phyloP scores from a whole-genome alignment of 805 yeast genomes.

The Hanseniaspora lindneri region DNA sequence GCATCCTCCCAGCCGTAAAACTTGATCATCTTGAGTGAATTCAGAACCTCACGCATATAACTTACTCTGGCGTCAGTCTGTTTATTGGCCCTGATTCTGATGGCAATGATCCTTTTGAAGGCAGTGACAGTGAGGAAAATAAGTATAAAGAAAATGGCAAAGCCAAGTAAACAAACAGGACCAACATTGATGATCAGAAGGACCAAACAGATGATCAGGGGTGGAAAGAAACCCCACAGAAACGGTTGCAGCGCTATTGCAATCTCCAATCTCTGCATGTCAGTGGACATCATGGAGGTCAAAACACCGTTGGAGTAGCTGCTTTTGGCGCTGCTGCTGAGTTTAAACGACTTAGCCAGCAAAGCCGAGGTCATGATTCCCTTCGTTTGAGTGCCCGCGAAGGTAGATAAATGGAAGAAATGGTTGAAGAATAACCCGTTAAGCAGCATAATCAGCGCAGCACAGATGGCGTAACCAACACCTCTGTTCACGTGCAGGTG shows the following conservation, averaged over 20 bases:
- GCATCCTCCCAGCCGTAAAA: slow-evolving; percentile 82
- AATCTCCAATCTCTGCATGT: slow-evolving; percentile 61
- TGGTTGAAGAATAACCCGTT: slow-evolving; percentile 39
- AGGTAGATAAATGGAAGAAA: slow-evolving; percentile 39
- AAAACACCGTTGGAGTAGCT: slow-evolving; percentile 48
- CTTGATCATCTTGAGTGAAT: slow-evolving; percentile 58
- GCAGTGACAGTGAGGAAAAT: slow-evolving; percentile 35
- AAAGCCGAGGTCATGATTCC: slow-evolving; percentile 55
- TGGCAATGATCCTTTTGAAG: slow-evolving; percentile 39
- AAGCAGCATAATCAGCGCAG: slow-evolving; percentile 34
- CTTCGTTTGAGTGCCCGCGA: slow-evolving; percentile 55
- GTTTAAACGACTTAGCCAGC: slow-evolving; percentile 48
- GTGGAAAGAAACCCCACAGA: slow-evolving; percentile 32
- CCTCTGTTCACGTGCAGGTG: slow-evolving; percentile 36
- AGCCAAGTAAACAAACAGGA: slow-evolving; percentile 54
- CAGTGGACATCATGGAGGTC: slow-evolving; percentile 66
- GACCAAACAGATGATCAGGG: slow-evolving; percentile 50
- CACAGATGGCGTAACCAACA: slow-evolving; percentile 49
- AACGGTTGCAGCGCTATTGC: slow-evolving; percentile 53
- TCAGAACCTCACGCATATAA: slow-evolving; percentile 49
- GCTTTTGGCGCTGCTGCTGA: slow-evolving; percentile 43
- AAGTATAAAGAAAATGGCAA: slow-evolving; percentile 41
- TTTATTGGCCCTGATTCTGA: slow-evolving; percentile 44
- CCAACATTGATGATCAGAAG: slow-evolving; percentile 57
- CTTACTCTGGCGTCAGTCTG: slow-evolving; percentile 55